Percentiles rank a stretch among this genome's conserved stretches.
Conservation (phyloP, 345 rosid genomes). For the Lenwebbia sp. region DNA sequence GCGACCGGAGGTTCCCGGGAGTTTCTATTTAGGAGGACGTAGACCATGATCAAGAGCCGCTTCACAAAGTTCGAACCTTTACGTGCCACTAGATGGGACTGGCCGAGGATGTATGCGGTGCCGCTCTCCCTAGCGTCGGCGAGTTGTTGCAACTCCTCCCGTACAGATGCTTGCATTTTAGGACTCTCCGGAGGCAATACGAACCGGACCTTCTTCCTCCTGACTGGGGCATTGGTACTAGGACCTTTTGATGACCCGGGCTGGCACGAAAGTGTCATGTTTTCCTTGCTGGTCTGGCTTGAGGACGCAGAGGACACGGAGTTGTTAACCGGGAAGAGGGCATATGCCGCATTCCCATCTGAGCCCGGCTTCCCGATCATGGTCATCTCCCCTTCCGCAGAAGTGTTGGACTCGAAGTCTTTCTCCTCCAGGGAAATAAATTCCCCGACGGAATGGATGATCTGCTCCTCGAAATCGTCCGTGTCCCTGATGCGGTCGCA, state of each 20-base stretch:
- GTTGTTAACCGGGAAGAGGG: slow-evolving; percentile 16
- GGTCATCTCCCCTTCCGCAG: slow-evolving; percentile 32
- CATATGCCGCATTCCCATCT: neutral
- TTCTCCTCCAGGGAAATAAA: slow-evolving; percentile 45
- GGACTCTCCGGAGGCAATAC: slow-evolving; percentile 24
- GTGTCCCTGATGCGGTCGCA: slow-evolving; percentile 32
- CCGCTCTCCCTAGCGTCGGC: slow-evolving; percentile 52
- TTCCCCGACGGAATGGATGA: slow-evolving; percentile 35
- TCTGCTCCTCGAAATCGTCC: slow-evolving; percentile 47
- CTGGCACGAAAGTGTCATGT: neutral
- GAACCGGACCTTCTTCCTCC: slow-evolving; percentile 38
- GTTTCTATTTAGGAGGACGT: slow-evolving; percentile 32
- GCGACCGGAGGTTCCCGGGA: slow-evolving; percentile 35
- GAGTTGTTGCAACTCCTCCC: slow-evolving; percentile 38
- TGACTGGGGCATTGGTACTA: neutral
- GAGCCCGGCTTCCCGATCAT: slow-evolving; percentile 11
- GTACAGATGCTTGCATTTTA: slow-evolving; percentile 3
- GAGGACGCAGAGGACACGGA: neutral
- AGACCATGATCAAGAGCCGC: slow-evolving; percentile 24
- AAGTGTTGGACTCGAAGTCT: slow-evolving; percentile 12
- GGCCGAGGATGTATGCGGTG: slow-evolving; percentile 44
- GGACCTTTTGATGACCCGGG: neutral
- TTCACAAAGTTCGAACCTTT: slow-evolving; percentile 25
- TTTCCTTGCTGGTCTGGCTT: neutral
- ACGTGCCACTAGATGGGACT: slow-evolving; percentile 31